Evolutionary conservation across 2,329 filamentous ascomycete species (phyloP).

Genomic region (Kalmusia sp.): DNA sequence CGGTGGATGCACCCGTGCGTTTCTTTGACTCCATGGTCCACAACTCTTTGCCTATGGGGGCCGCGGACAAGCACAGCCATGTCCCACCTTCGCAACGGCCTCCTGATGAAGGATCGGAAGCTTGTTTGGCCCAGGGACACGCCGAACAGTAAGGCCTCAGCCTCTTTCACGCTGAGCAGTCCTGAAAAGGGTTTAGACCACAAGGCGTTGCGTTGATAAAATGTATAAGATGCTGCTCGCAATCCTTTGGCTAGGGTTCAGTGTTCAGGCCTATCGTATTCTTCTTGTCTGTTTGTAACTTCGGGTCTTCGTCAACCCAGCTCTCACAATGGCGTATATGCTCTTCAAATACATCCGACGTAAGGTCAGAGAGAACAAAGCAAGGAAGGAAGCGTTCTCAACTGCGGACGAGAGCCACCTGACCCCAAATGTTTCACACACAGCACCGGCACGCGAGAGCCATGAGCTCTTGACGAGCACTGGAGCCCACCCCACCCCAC

Average conservation of each 20-base stretch:
- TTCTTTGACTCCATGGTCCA: neutral
- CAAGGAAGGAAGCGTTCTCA: conserved; percentile 22
- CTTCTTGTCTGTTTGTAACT: neutral
- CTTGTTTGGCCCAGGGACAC: neutral
- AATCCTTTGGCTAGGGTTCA: neutral
- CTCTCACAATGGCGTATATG: conserved; percentile 29
- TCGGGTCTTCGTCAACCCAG: neutral
- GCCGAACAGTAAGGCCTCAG: neutral
- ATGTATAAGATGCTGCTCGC: conserved; percentile 11
- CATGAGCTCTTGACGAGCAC: neutral
- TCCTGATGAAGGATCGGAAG: neutral
- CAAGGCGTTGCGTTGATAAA: neutral
- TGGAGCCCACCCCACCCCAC: neutral
- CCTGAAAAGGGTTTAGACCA: conserved; percentile 10
- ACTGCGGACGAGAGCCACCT: conserved; percentile 34
- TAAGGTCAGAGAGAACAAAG: conserved; percentile 28
- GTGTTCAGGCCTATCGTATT: neutral
- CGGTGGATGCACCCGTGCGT: conserved; percentile 10
- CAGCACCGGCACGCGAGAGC: neutral
- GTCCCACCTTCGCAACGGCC: too few species aligned
- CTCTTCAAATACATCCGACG: conserved; percentile 35
- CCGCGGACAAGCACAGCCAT: neutral
- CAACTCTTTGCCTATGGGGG: neutral
- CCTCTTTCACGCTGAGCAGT: conserved; percentile 10
- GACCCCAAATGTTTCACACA: conserved; percentile 21